Evolutionary conservation across 352 stramenopile species (phyloP).

Genomic region (Pythium scleroteichum): DNA sequence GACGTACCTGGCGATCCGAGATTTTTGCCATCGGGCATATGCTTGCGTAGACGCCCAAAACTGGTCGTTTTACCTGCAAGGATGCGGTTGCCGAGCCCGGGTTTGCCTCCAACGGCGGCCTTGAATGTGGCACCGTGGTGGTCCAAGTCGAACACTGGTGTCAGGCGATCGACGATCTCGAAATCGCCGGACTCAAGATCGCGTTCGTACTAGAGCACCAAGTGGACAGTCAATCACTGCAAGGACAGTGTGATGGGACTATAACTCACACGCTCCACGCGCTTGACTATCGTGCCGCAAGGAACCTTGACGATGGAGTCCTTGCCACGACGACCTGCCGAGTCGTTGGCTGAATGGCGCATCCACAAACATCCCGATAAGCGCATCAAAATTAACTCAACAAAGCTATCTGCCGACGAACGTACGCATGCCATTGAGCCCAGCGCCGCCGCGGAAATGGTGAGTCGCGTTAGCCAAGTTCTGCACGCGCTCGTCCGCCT

Average conservation of each 20-base stretch:
- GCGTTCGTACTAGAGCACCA: slow-evolving; percentile 51
- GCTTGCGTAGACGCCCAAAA: slow-evolving; percentile 78
- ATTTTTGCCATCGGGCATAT: slow-evolving; percentile 81
- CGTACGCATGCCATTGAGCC: slow-evolving; percentile 86
- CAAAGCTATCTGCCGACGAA: slow-evolving; percentile 8
- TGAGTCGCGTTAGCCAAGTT: slow-evolving; percentile 85
- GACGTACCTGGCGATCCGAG: slow-evolving; percentile 90
- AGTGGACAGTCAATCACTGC: neutral
- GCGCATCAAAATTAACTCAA: neutral
- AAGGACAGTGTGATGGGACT: neutral
- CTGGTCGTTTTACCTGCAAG: slow-evolving; percentile 80
- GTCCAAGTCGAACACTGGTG: slow-evolving; percentile 79
- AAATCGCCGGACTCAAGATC: slow-evolving; percentile 74
- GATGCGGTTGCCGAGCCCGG: slow-evolving; percentile 84
- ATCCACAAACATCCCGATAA: neutral
- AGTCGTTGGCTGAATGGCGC: slow-evolving; percentile 61
- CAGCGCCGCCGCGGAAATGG: slow-evolving; percentile 79
- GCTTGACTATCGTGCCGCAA: slow-evolving; percentile 86
- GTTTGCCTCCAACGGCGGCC: slow-evolving; percentile 78
- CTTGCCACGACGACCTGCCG: slow-evolving; percentile 75
- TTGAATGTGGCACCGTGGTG: slow-evolving; percentile 65
- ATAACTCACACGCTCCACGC: slow-evolving; percentile 67
- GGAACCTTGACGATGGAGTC: slow-evolving; percentile 82
- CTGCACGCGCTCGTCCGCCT: slow-evolving; percentile 73
- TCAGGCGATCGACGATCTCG: slow-evolving; percentile 82